phyloP scores from a whole-genome alignment of 2,329 filamentous ascomycete species.

The Hypoxylon sp. region DNA sequence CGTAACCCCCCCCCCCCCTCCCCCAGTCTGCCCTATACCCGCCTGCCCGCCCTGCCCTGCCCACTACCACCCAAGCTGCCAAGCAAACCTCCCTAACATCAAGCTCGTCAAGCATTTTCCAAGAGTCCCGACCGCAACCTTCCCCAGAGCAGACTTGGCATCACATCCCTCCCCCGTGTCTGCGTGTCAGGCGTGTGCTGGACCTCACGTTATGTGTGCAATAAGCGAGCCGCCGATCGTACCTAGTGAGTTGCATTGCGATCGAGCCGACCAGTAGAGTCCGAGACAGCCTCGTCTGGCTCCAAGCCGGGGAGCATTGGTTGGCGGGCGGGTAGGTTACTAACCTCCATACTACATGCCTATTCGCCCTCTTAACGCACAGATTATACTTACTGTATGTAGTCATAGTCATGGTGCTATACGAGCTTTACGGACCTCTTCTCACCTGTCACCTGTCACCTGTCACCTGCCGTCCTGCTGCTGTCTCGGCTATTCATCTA shows the following conservation, averaged over 20 bases:
- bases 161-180: conserved; percentile 8
- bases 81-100: not conserved
- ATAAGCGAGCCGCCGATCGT: conserved; percentile 19
- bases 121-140: conserved; percentile 14
- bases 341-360: not conserved
- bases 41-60: no score
- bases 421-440: no score
- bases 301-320: not conserved
- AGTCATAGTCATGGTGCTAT: not conserved
- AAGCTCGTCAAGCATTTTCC: not conserved
- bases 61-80: no score
- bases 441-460: not conserved
- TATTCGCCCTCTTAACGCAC: no score
- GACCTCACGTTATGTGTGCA: conserved; percentile 9
- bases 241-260: conserved; percentile 4
- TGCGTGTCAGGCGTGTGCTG: no score
- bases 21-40: conserved; percentile 8
- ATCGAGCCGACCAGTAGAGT: not conserved
- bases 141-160: conserved; percentile 27
- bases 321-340: not conserved
- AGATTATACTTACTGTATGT: not conserved
- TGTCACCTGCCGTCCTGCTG: not conserved
- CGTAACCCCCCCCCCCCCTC: conserved; percentile 2
- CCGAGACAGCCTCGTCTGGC: not conserved
- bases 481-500: not conserved